Conservation (phyloP, 148 eudicot species). For the Fallopia convolvulus region DNA sequence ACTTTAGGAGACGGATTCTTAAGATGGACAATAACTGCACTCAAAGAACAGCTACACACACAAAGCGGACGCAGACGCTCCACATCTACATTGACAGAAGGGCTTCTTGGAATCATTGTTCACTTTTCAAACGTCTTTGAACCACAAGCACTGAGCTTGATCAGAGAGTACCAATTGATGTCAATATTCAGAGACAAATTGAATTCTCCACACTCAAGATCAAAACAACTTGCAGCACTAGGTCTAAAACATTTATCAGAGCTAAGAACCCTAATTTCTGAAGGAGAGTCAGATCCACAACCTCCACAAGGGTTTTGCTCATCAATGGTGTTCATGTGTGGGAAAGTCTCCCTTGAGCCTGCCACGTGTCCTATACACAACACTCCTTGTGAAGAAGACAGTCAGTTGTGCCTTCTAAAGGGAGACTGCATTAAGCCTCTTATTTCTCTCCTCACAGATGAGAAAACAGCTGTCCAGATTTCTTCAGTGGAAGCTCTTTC, state of each 20-base stretch:
- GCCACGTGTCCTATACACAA: conserved; percentile 50
- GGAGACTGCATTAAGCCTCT: conserved; percentile 47
- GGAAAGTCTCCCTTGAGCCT: conserved; percentile 21
- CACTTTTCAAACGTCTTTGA: conserved; percentile 43
- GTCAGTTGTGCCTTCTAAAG: conserved; percentile 47
- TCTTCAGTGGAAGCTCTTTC: conserved; percentile 56
- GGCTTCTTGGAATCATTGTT: conserved; percentile 55
- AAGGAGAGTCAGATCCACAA: conserved; percentile 30
- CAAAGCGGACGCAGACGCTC: conserved; percentile 27
- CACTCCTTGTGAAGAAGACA: conserved; percentile 40
- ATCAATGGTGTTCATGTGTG: conserved; percentile 46
- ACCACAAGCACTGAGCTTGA: conserved; percentile 24
- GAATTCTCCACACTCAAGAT: conserved; percentile 33
- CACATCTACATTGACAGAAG: conserved; percentile 39
- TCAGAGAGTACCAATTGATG: conserved; percentile 48
- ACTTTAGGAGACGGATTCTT: conserved; percentile 39
- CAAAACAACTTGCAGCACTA: conserved; percentile 38
- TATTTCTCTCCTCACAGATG: conserved; percentile 34
- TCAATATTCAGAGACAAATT: conserved; percentile 37
- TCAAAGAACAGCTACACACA: conserved; percentile 29
- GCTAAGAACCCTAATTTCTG: conserved; percentile 25
- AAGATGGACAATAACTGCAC: conserved; percentile 38
- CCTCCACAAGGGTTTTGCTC: conserved; percentile 57
- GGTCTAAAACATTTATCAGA: conserved; percentile 52
- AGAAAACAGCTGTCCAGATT: conserved; percentile 40